These are phyloP conservation scores for Achlya hypogyna DNA, from an alignment of 352 stramenopile genomes.

Conservation along the genomic window DNA sequence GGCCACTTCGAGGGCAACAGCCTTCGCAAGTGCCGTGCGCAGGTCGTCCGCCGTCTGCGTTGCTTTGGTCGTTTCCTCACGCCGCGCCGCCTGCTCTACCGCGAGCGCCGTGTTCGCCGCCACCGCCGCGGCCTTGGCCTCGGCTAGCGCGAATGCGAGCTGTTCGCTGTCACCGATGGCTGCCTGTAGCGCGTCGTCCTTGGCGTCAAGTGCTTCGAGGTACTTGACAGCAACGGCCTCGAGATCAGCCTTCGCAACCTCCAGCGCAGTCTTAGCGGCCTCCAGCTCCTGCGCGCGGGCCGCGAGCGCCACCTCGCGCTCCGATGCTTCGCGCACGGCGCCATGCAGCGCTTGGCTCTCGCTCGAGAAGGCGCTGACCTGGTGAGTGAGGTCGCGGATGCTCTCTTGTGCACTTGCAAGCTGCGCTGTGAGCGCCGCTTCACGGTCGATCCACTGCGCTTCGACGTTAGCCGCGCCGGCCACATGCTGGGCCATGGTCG, in stretches of 20 bases:
- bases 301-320: not conserved
- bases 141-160: not conserved
- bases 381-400: not conserved
- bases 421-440: not conserved
- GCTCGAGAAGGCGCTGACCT: not conserved
- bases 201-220: not conserved
- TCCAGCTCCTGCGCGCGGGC: not conserved
- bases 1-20: slow-evolving; percentile 53
- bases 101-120: no score
- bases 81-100: no score
- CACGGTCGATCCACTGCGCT: not conserved
- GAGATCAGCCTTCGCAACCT: not conserved
- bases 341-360: not conserved
- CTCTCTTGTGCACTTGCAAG: not conserved
- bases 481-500: not conserved
- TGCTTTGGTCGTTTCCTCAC: no score
- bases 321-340: not conserved
- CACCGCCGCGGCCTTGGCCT: not conserved
- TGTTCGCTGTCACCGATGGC: not conserved
- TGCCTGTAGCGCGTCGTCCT: not conserved
- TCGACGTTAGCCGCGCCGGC: not conserved
- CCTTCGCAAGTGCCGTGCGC: slow-evolving; percentile 53
- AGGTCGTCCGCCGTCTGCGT: slow-evolving; percentile 66
- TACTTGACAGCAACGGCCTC: not conserved
- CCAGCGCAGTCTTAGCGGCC: not conserved